These are phyloP conservation scores for Pyrus pyrifolia DNA, from an alignment of 306 rosid genomes.

Conservation along the genomic window DNA sequence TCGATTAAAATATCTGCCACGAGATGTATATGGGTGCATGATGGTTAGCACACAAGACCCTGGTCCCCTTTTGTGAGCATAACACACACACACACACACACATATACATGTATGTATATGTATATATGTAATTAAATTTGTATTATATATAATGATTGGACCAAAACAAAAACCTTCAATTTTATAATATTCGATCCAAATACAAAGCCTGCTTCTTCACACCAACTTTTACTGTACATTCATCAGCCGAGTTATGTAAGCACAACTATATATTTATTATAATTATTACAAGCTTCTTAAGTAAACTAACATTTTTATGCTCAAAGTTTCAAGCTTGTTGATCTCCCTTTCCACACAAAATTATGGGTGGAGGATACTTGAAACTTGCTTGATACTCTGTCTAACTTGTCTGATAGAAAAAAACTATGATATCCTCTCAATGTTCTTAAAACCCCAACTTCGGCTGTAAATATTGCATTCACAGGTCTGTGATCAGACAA, in stretches of 20 bases:
- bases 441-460: conserved; percentile 25
- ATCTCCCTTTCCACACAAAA: conserved; percentile 22
- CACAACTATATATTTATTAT: neutral
- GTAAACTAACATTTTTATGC: neutral
- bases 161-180: neutral
- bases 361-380: conserved; percentile 39
- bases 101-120: neutral
- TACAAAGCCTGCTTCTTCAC: neutral
- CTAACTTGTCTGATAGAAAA: conserved; percentile 53
- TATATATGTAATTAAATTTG: neutral
- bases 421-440: conserved; percentile 23
- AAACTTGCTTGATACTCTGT: conserved; percentile 31
- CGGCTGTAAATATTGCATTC: conserved; percentile 54
- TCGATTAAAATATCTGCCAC: neutral
- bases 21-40: neutral
- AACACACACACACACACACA: neutral
- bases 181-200: neutral
- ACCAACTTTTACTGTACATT: neutral
- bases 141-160: neutral
- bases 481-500: conserved; percentile 88
- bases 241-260: neutral
- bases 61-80: neutral
- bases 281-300: neutral
- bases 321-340: conserved; percentile 37
- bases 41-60: neutral